Base-by-base conservation (phyloP, 208 protist species). In the Trypanosoma mega region DNA sequence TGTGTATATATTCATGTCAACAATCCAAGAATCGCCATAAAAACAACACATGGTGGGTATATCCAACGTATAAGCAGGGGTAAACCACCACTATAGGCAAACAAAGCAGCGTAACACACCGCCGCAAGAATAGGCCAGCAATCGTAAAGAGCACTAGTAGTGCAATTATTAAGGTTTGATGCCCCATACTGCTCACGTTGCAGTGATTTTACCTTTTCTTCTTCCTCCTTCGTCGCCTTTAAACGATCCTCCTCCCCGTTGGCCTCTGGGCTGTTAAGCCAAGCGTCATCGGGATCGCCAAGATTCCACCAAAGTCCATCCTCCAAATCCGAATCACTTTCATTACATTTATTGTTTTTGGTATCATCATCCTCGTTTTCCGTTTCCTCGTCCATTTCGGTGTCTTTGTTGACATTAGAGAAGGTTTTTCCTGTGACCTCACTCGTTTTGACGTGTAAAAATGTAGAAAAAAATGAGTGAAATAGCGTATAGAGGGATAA, bases 211-310 rank as follows among this genome's bases (percentile, higher is more conserved):
- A 14, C 12, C 1, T 0, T 41, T 55, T 33, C 23, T 54, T 59
- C 16, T 36, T 50, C 30, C 6, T 1, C 48, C 18, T 36, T 43
- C 12, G 36, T 36, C 31, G 9, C 20, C 37, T 63, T 48, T 62
- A 54, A 71, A 5, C 56, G 59, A 26, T 54, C 58, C 52, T 86
- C 79, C 49, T 76, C 80, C 3, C 45, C 66, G 0, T 58, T 26
- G 0, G 83, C 83, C 60, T 84, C 83, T 0, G 83, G 70, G 53
- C 79, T 86, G 60, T 81, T 50, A 23, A 90, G 64, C 65, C 83
- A 90, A 18, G 83, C 59, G 44, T 90, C 83, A 39, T 90, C 83
- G 3, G 71, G 71, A 2, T 79, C 74, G 11, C 64, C 64, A 29
- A 70, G 37, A 21, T 24, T 37, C 64, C 64, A 63, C 55, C 55